phyloP scores from a whole-genome alignment of 2,329 filamentous ascomycete species.

The Epichloe festucae region DNA sequence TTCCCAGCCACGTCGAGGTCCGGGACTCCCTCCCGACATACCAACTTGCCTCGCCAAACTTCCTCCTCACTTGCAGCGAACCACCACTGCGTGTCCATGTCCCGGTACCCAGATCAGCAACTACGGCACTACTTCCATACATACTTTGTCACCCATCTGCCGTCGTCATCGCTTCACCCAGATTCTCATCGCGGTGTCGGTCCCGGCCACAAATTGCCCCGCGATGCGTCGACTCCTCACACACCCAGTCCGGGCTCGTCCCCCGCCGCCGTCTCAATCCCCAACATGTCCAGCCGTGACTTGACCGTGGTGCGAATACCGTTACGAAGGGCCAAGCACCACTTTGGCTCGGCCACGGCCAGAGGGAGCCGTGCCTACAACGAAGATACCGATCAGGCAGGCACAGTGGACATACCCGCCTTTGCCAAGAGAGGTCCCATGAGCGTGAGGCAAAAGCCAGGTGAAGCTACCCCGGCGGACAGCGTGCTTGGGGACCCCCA shows the following conservation, averaged over 20 bases:
- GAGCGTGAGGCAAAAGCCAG: slow-evolving; percentile 37
- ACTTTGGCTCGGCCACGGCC: slow-evolving; percentile 71
- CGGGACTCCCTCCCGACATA: background rate
- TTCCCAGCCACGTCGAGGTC: background rate
- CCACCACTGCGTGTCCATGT: background rate
- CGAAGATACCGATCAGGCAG: slow-evolving; percentile 88
- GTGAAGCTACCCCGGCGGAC: slow-evolving; percentile 56
- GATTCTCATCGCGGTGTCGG: slow-evolving; percentile 55
- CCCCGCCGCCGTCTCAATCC: slow-evolving; percentile 47
- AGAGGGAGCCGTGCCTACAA: slow-evolving; percentile 80
- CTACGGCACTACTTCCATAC: slow-evolving; percentile 55
- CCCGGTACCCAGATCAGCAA: slow-evolving; percentile 1
- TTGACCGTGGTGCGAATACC: slow-evolving; percentile 93
- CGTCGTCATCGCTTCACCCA: slow-evolving; percentile 83
- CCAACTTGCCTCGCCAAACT: background rate
- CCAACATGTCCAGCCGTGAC: slow-evolving; percentile 53
- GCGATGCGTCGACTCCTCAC: slow-evolving; percentile 72
- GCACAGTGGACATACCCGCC: slow-evolving; percentile 82
- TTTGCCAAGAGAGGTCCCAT: slow-evolving; percentile 77
- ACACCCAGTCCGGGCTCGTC: slow-evolving; percentile 39
- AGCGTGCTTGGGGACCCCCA: slow-evolving; percentile 75
- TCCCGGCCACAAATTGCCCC: slow-evolving; percentile 74
- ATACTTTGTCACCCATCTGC: slow-evolving; percentile 94
- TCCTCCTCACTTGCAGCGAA: background rate
- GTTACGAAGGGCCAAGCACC: slow-evolving; percentile 84